Base-by-base conservation (phyloP, 805 yeast genomes). In the Ogataea polymorpha region DNA sequence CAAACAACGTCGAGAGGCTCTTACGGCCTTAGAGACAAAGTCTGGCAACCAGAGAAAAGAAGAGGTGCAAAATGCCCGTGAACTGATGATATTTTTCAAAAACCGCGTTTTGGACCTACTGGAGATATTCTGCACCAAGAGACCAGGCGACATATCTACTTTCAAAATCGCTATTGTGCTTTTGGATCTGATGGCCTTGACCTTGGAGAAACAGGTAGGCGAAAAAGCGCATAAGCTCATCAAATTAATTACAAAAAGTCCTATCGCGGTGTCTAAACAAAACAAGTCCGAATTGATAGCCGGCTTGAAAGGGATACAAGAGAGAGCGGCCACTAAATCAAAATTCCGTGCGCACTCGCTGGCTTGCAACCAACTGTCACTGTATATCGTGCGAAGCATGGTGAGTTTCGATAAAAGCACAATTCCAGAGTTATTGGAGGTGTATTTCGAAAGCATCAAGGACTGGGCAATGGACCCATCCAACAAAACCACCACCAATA, bases 31-130 rank as follows among this genome's bases (percentile, higher is more conserved):
- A 18, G 66, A 68, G 23, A 65, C 75, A 3, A 74, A 74, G 5
- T 57, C 65, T 3, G 89, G 89, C 24, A 84, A 71, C 59, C 77
- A 75, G 60, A 74, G 85, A 54, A 86, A 86, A 53, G 62, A 72
- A 15, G 95, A 86, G 45, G 86, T 79, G n/a, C 65, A 72, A 35
- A 83, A 82, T 46, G 96, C 97, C 6, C 77, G 82, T 54, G 85
- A 84, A 57, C 83, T 80, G 53, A 84, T 91, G 69, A 70, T 81
- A 4, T 74, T 83, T 37, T 84, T 90, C 66, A 91, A 91, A 56
- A 77, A 75, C 50, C 71, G 96, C 41, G 74, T 88, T 6, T 65
- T 91, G 37, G 96, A 90, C 53, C 67, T 91, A 55, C 56, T 91
- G 16, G 95, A 86, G 17, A 64, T 75, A 5, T 87, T 76, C 53